Conservation (phyloP, 352 stramenopile species). For the Phytophthora uliginosa region DNA sequence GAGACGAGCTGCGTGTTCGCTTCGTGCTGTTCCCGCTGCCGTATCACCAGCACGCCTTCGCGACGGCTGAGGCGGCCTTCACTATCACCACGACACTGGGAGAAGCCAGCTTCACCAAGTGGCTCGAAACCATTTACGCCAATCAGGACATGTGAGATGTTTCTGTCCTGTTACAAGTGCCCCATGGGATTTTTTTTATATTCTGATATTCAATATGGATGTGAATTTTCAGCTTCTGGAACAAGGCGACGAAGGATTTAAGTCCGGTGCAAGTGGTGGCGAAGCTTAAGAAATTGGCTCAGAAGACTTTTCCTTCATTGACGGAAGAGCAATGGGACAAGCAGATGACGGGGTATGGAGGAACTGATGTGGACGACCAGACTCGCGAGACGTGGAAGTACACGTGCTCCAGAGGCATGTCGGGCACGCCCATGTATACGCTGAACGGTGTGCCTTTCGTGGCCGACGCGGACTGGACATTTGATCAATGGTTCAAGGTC, state of each 20-base stretch:
- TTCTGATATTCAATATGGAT: not conserved
- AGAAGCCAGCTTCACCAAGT: slow-evolving; percentile 65
- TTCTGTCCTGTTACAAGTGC: slow-evolving; percentile 1
- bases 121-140: slow-evolving; percentile 84
- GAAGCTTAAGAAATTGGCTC: slow-evolving; percentile 67
- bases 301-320: slow-evolving; percentile 74
- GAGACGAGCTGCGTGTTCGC: slow-evolving; percentile 67
- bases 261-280: slow-evolving; percentile 72
- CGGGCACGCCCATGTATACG: slow-evolving; percentile 82
- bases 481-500: slow-evolving; percentile 74
- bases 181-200: not conserved
- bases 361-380: slow-evolving; percentile 71
- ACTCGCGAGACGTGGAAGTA: slow-evolving; percentile 85
- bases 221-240: slow-evolving; percentile 63
- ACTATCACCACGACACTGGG: slow-evolving; percentile 72
- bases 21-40: slow-evolving; percentile 85
- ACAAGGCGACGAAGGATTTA: slow-evolving; percentile 85
- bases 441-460: slow-evolving; percentile 85
- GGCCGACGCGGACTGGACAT: slow-evolving; percentile 72
- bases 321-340: slow-evolving; percentile 74
- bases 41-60: slow-evolving; percentile 84
- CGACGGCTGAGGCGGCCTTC: slow-evolving; percentile 67
- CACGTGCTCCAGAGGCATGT: slow-evolving; percentile 76
- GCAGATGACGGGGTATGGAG: slow-evolving; percentile 81
- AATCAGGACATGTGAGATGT: slow-evolving; percentile 76